Base-by-base conservation (phyloP, 352 stramenopile genomes). In the Globisporangium abappressorium region DNA sequence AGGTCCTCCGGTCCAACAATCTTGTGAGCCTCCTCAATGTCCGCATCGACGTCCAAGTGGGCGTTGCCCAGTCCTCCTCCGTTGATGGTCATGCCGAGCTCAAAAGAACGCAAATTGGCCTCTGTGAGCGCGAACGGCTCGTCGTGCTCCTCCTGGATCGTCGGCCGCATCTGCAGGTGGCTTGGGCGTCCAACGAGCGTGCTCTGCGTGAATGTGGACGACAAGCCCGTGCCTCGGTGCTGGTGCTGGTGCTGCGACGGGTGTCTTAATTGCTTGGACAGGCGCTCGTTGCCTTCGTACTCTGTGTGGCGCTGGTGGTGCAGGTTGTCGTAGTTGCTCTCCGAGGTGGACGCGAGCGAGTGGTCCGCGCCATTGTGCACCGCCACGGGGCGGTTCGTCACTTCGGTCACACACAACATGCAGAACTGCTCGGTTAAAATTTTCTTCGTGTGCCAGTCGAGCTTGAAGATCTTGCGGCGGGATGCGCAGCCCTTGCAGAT, bases 401-500 rank as follows among this genome's bases (percentile, higher is more conserved):
- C 65, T 8, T 64, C 46, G 11, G 65, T 70, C 28, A 70, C 65
- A 26, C 65, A 70, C 34, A 70, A 26, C 26, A 67, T 47, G 30
- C 66, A 71, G 24, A 71, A 71, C 28, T 63, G n/a, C 26, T 71
- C 66, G 2, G 28, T 58, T 24, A 71, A 5, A 12, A 67, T 41
- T 24, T 49, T 61, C 56, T 66, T 65, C 26, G 54, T 43, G 24
- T 62, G 62, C 62, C 56, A 65, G 63, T 72, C 68, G 28, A 49
- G 58, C 38, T 71, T 65, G 63, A 70, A 72, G 28, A 72, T 72
- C 26, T 54, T 41, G 30, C 63, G 68, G 18, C 41, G 24, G 14
- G 62, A 59, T 8, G 62, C 34, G 60, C 78, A 86, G 53, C 70
- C 63, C 63, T 75, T 79, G 66, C 78, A 86, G 14, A 81, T 74